Evolutionary conservation across 495 filamentous ascomycete species (phyloP).

Genomic region (Neurospora sp.): DNA sequence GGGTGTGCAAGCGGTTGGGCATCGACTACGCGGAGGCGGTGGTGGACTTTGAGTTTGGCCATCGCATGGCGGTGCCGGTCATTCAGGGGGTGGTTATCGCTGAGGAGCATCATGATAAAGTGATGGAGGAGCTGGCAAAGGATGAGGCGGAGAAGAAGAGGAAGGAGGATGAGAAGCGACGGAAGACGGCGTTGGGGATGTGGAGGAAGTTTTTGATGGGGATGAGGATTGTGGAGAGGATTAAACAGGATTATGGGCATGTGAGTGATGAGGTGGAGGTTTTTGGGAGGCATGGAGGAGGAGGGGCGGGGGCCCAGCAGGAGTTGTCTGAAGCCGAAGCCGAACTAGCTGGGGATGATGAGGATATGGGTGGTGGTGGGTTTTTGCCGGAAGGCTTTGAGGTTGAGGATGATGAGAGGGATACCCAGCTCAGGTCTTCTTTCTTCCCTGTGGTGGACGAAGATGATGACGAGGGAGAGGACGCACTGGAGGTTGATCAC

Average conservation of each 20-base stretch:
- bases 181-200: slow-evolving; percentile 58
- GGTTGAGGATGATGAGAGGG: slow-evolving; percentile 20
- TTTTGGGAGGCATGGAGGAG: slow-evolving; percentile 23
- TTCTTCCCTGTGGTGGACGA: slow-evolving; percentile 30
- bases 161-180: slow-evolving; percentile 74
- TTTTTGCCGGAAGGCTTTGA: slow-evolving; percentile 45
- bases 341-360: slow-evolving; percentile 7
- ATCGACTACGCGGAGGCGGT: slow-evolving; percentile 93
- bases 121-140: slow-evolving; percentile 72
- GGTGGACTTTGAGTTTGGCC: slow-evolving; percentile 92
- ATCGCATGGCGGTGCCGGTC: slow-evolving; percentile 83
- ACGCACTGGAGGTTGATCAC: slow-evolving; percentile 22
- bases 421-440: slow-evolving; percentile 22
- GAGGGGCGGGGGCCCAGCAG: slow-evolving; percentile 6
- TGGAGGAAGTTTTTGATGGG: slow-evolving; percentile 88
- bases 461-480: slow-evolving; percentile 25
- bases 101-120: slow-evolving; percentile 57
- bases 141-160: slow-evolving; percentile 69
- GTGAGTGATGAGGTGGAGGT: slow-evolving; percentile 30
- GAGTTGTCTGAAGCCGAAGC: slow-evolving; percentile 13
- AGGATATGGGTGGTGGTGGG: slow-evolving; percentile 44
- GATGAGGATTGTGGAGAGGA: slow-evolving; percentile 66
- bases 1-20: slow-evolving; percentile 69
- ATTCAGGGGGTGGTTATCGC: slow-evolving; percentile 87
- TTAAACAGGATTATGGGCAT: slow-evolving; percentile 69